phyloP scores from a whole-genome alignment of 306 rosid genomes.

The Glycine soja region DNA sequence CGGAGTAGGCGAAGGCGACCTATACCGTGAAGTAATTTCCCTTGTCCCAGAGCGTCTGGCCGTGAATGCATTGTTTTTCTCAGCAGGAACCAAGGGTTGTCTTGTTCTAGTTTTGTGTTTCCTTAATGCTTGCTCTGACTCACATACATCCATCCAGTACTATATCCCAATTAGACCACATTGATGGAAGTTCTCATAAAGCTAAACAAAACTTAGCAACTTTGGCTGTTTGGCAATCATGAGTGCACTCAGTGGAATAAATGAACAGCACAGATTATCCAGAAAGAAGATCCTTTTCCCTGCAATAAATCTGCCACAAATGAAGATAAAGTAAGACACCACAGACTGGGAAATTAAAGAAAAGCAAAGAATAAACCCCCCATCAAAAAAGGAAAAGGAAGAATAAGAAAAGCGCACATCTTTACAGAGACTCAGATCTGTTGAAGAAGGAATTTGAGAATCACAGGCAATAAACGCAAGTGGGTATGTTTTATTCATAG shows the following conservation, averaged over 20 bases:
- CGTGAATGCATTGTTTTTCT: constrained; percentile 74
- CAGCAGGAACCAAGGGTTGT: constrained; percentile 74
- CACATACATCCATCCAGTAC: constrained; percentile 87
- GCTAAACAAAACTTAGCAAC: constrained; percentile 53
- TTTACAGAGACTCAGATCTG: constrained; percentile 81
- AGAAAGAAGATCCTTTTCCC: constrained; percentile 75
- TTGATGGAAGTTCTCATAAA: constrained; percentile 65
- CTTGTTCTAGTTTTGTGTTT: constrained; percentile 62
- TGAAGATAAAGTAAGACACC: constrained; percentile 64
- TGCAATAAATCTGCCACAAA: constrained; percentile 75
- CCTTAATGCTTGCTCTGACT: constrained; percentile 68
- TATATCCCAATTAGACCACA: constrained; percentile 76
- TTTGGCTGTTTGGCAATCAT: constrained; percentile 50
- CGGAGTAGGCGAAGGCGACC: constrained; percentile 78
- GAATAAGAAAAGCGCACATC: constrained; percentile 63
- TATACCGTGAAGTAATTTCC: constrained; percentile 76
- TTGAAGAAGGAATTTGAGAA: constrained; percentile 49
- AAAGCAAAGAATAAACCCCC: constrained; percentile 62
- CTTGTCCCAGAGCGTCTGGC: constrained; percentile 59
- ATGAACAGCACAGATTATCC: constrained; percentile 48
- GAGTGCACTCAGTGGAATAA: constrained; percentile 56
- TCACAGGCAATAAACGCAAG: constrained; percentile 50
- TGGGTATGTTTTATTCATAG: constrained; percentile 55
- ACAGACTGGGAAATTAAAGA: constrained; percentile 56
- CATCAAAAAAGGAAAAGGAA: constrained; percentile 48